Percentiles rank a stretch among this genome's conserved stretches.
Conservation (phyloP, 768 basidiomycete species). For the Agaricus blazei region DNA sequence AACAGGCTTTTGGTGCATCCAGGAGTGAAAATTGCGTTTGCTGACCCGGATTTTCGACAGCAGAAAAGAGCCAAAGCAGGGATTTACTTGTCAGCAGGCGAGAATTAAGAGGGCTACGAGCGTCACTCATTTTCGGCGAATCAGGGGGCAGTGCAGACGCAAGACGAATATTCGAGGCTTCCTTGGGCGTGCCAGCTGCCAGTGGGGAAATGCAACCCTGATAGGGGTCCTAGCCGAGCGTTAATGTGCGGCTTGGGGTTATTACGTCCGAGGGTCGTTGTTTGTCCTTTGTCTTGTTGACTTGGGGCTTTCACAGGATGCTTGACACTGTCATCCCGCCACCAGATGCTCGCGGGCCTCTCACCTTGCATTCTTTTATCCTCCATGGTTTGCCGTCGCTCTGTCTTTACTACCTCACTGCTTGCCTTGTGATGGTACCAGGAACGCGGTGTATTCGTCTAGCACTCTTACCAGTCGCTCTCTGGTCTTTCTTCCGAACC, state of each 20-base stretch:
- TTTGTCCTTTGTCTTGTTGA: background rate
- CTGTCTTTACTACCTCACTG: slow-evolving; percentile 44
- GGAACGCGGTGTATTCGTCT: slow-evolving; percentile 37
- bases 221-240: too few relatives aligned
- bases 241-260: too few relatives aligned
- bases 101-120: too few relatives aligned
- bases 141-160: background rate
- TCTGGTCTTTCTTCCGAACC: slow-evolving; percentile 38
- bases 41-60: background rate
- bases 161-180: background rate
- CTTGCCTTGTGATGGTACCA: slow-evolving; percentile 46
- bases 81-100: too few relatives aligned
- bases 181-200: too few relatives aligned
- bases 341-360: slow-evolving; percentile 26
- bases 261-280: background rate
- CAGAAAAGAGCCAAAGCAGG: background rate
- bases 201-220: too few relatives aligned
- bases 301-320: slow-evolving; percentile 16
- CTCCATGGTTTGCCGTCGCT: slow-evolving; percentile 36
- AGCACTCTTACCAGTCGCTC: slow-evolving; percentile 43
- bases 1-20: too few relatives aligned
- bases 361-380: slow-evolving; percentile 27
- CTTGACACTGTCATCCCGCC: slow-evolving; percentile 20
- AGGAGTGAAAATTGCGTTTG: too few relatives aligned
- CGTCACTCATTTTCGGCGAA: background rate